Conservation (phyloP, 495 filamentous ascomycete species). For the Xylaria grammica region DNA sequence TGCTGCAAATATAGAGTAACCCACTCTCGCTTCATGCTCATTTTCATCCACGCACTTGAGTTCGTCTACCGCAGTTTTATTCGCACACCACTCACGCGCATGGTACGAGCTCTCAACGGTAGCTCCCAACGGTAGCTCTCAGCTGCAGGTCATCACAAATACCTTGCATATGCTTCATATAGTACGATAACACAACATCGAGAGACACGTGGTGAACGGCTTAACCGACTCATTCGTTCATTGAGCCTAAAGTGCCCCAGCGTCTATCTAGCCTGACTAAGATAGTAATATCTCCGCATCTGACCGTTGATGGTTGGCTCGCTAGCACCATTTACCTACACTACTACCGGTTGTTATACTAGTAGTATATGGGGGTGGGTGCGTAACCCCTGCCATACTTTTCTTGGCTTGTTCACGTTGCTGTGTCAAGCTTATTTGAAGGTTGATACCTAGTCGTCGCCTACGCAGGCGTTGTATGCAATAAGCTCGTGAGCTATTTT, state of each 20-base stretch:
- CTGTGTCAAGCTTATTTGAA: not conserved
- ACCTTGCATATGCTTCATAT: conserved; percentile 1
- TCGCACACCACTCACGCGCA: not conserved
- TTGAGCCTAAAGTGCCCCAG: conserved; percentile 39
- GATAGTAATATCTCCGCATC: conserved; percentile 3
- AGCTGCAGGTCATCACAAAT: conserved; percentile 13
- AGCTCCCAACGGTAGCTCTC: too few relatives aligned
- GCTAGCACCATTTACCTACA: not conserved
- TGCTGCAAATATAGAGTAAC: not conserved
- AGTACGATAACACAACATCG: not conserved
- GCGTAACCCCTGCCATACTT: conserved; percentile 2
- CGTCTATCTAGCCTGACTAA: conserved; percentile 18
- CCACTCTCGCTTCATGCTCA: not conserved
- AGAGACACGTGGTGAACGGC: not conserved
- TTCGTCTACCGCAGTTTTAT: not conserved
- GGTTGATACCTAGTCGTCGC: not conserved
- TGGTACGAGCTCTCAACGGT: not conserved
- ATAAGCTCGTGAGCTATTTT: not conserved
- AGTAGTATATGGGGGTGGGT: not conserved
- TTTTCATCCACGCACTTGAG: not conserved
- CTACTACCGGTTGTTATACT: not conserved
- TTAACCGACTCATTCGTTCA: conserved; percentile 27
- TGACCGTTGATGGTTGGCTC: conserved; percentile 1
- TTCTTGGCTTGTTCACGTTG: not conserved
- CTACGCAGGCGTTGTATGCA: not conserved